phyloP scores from a whole-genome alignment of 2,329 filamentous ascomycete genomes.

The Xylariaceae sp. region DNA sequence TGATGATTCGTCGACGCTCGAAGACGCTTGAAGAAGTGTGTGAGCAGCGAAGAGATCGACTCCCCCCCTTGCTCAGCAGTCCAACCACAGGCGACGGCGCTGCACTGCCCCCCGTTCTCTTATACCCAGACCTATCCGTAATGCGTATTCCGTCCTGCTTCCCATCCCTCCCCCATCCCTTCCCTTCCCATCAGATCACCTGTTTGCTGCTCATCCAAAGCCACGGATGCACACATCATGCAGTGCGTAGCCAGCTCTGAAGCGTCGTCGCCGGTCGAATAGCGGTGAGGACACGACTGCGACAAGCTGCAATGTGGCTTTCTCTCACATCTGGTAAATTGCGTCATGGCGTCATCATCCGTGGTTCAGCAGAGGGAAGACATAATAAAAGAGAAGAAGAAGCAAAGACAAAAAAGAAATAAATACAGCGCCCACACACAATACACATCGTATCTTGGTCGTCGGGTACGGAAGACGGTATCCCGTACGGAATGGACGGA shows the following conservation, averaged over 20 bases:
- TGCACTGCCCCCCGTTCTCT: conserved; percentile 14
- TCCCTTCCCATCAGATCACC: conserved; percentile 7
- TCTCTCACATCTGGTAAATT: conserved; percentile 5
- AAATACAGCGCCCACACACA: background rate
- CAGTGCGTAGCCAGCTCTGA: conserved; percentile 8
- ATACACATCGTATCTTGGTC: background rate
- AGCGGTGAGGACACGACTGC: conserved; percentile 14
- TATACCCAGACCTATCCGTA: background rate
- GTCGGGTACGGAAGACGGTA: too few species aligned
- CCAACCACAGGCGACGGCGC: background rate
- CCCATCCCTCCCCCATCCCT: background rate
- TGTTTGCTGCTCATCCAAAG: conserved; percentile 13
- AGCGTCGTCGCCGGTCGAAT: conserved; percentile 11
- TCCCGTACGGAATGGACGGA: too few species aligned
- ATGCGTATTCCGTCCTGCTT: background rate
- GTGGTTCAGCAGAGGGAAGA: background rate
- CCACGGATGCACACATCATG: conserved; percentile 16
- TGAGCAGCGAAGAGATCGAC: background rate
- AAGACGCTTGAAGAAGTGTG: background rate
- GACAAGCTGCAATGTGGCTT: conserved; percentile 1
- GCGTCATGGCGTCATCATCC: conserved; percentile 10
- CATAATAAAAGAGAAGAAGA: background rate
- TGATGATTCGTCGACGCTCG: background rate
- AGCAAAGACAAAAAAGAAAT: conserved; percentile 1
- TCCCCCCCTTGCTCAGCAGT: background rate